These are phyloP conservation scores for Solanum clarkiae DNA, from an alignment of 257 asterid species.

Conservation along the genomic window DNA sequence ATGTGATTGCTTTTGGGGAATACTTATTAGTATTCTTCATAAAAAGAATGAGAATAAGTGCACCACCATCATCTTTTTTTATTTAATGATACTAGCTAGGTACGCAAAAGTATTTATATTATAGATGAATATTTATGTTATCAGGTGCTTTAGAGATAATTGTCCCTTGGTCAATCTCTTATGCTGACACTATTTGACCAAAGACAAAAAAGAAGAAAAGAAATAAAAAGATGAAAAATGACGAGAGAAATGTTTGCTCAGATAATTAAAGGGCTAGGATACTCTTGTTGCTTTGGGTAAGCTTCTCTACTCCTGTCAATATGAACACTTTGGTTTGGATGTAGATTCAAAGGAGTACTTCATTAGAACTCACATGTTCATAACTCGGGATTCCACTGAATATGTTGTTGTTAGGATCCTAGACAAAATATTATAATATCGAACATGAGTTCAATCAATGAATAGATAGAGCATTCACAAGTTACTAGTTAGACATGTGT, in stretches of 20 bases:
- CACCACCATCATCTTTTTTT: neutral
- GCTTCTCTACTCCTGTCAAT: neutral
- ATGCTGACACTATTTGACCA: constrained; percentile 17
- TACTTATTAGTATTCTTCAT: neutral
- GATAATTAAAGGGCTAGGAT: neutral
- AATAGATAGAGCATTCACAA: too few species aligned
- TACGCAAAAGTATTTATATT: neutral
- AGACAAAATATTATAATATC: too few species aligned
- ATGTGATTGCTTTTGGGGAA: neutral
- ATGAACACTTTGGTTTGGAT: neutral
- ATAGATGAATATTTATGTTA: neutral
- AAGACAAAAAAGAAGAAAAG: neutral
- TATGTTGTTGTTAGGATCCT: too few species aligned
- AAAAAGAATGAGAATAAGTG: neutral
- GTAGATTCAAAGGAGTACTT: neutral
- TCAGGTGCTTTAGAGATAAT: too few species aligned
- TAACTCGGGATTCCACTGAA: too few species aligned
- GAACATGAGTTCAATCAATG: too few species aligned
- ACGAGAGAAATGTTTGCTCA: neutral
- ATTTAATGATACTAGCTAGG: neutral
- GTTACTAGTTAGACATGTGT: too few species aligned
- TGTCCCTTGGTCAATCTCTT: constrained; percentile 18
- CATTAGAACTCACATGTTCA: too few species aligned
- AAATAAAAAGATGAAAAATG: neutral
- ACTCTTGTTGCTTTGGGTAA: neutral